Base-by-base conservation (phyloP, 768 basidiomycete species). In the Leccinum disarticulatum region DNA sequence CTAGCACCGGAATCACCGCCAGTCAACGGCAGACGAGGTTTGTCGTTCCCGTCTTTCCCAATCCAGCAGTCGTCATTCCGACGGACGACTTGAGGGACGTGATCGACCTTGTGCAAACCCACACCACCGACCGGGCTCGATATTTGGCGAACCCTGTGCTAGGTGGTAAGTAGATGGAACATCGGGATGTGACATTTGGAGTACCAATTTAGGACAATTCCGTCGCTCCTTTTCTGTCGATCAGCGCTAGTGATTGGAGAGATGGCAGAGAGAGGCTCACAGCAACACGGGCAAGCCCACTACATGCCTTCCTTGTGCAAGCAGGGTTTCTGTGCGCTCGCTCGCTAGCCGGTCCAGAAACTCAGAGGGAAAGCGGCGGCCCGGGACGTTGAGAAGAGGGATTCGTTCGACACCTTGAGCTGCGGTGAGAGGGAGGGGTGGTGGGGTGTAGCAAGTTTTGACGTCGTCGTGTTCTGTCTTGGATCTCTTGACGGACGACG, bases 121-220 rank as follows among this genome's bases (percentile, higher is more conserved):
- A 57, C 36, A n/a, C 5, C 33, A 41, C 25, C 36, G 22, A 54
- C 61, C 14, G 56, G 60, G 31, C 43, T 47, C 43, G 51, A 38
- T 49, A 28, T 35, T 31, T 57, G 46, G 52, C 57, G 60, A 19
- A 69, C 61, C 69, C 65, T 69, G 58, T 55, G 50, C 35, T 53
- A 33, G 33, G 31, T 7, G n/a, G 46, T 73, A 9, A 69, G 55
- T 11, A 25, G 33, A 48, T 54, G 57, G 15, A 55, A 14, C 28
- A 31, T 36, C 10, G 19, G 55, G 50, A 17, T 5, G 33, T 38
- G 47, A 43, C 27, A 52, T 10, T 51, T 14, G 35, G 51, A 51
- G 49, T 67, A 69, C 73, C 73, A 75, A 57, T 72, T 70, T 50
- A 73, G 41, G 46, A 67, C 53, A 27, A 74, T 69, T 2, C 70